A percentile compares a stretch with the other conserved stretches of the same genome.
Conservation (phyloP, 257 asterid genomes). For the Thymus mandschuricus region DNA sequence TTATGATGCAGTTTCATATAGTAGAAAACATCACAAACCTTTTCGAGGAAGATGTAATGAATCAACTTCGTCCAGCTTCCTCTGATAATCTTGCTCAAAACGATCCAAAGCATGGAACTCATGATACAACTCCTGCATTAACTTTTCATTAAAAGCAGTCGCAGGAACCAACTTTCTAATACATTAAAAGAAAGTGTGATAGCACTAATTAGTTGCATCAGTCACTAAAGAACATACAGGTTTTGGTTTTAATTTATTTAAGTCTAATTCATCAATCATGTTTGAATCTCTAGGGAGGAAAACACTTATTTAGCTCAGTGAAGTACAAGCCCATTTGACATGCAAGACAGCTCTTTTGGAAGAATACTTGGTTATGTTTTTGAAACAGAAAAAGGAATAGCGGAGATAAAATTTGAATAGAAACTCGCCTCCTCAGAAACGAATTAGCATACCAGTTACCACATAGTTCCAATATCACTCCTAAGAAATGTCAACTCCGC, state of each 20-base stretch:
- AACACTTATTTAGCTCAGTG: not conserved
- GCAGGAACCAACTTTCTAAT: slow-evolving; percentile 19
- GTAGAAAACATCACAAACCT: slow-evolving; percentile 53
- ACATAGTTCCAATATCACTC: no score
- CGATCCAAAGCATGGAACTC: slow-evolving; percentile 93
- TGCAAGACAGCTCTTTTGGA: no score
- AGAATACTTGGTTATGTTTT: no score
- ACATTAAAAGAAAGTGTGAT: slow-evolving; percentile 6
- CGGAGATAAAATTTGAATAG: no score
- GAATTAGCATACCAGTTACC: no score
- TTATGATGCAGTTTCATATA: not conserved
- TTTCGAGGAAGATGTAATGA: slow-evolving; percentile 86
- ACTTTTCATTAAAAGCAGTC: slow-evolving; percentile 24
- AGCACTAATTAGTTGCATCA: slow-evolving; percentile 13
- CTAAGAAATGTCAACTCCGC: no score
- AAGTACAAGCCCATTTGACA: not conserved
- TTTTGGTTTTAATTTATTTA: slow-evolving; percentile 1
- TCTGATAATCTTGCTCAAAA: slow-evolving; percentile 88
- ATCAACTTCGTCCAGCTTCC: slow-evolving; percentile 89
- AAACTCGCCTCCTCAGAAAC: no score
- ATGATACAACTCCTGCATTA: slow-evolving; percentile 91
- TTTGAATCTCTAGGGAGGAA: slow-evolving; percentile 3
- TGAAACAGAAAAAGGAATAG: no score
- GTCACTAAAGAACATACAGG: not conserved
- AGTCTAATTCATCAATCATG: slow-evolving; percentile 15